Conservation (phyloP, 2,329 filamentous ascomycete species). For the Phialemonium atrogriseum region DNA sequence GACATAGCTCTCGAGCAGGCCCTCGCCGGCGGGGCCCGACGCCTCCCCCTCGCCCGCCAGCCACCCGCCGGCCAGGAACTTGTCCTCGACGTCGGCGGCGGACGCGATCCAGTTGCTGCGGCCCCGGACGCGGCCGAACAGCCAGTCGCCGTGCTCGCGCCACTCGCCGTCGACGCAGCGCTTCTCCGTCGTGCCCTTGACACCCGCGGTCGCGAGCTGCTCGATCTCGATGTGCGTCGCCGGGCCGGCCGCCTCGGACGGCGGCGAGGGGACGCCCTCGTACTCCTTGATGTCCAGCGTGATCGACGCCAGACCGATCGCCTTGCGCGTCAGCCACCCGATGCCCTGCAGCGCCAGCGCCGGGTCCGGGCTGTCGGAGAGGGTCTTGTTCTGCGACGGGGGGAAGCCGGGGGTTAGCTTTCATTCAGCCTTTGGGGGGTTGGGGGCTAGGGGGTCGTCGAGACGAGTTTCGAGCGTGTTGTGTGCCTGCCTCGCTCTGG, state of each 20-base stretch:
- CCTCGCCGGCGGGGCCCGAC: conserved; percentile 47
- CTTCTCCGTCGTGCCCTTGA: conserved; percentile 54
- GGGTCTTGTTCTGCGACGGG: conserved; percentile 58
- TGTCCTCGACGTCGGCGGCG: conserved; percentile 44
- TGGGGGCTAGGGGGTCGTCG: conserved; percentile 3
- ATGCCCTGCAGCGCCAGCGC: conserved; percentile 66
- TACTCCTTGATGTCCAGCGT: conserved; percentile 55
- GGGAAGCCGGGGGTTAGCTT: conserved; percentile 4
- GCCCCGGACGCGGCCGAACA: conserved; percentile 67
- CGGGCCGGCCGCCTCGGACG: conserved; percentile 11
- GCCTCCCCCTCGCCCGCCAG: conserved; percentile 42
- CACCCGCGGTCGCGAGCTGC: conserved; percentile 62
- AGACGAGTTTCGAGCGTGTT: neutral
- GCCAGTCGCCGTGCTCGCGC: conserved; percentile 65
- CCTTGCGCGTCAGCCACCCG: conserved; percentile 64
- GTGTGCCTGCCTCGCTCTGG: neutral
- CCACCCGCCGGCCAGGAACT: conserved; percentile 51
- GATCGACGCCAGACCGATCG: conserved; percentile 60
- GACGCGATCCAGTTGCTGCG: conserved; percentile 42
- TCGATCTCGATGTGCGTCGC: conserved; percentile 61
- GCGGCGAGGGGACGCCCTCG: conserved; percentile 32
- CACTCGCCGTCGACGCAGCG: conserved; percentile 41
- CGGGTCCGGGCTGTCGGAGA: conserved; percentile 61
- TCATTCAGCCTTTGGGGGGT: neutral
- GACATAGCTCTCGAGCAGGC: conserved; percentile 58